Base-by-base conservation (phyloP, 805 yeast species). In the Myxozyma lipomycoides region DNA sequence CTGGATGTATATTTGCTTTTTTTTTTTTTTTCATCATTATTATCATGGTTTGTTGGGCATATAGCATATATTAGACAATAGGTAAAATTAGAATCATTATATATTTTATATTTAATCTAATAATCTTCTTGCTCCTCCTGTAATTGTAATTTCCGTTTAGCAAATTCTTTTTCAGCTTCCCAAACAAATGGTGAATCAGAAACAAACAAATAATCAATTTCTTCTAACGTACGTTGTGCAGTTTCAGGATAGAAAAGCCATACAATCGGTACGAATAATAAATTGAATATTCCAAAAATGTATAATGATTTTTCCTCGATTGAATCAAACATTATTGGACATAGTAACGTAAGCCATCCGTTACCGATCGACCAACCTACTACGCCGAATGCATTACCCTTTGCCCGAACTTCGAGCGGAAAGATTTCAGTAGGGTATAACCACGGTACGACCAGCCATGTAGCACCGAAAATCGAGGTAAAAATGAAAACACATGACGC, bases 221-320 rank as follows among this genome's bases (percentile, higher is more conserved):
- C 84, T 43, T 80, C 83, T 59, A 73, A 75, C 0, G 84, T 77
- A 64, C 79, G 73, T 46, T 73, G 73, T 51, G 73, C 71, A 25
- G 84, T 78, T 62, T 81, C 86, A 7, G 86, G 85, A 62, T 79
- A 82, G 62, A 77, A 75, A 64, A 80, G 73, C 70, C 69, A 80
- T 15, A 46, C 49, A 15, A 46, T 44, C 40, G 46, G 39, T 17
- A 56, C 37, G 17, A 52, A 40, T n/a, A 39, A 37, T 32, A 65
- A 52, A 48, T 65, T 65, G 48, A 61, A 56, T 25, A 48, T 65
- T 42, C 64, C 67, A 49, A 65, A 65, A 24, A 65, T 59, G 46
- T 65, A 65, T 15, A 64, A 48, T 1, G 68, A 64, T 49, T 59
- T 62, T 41, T 65, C 67, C 23, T 40, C 51, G 44, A 65, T 62